A percentile compares a stretch with the other conserved stretches of the same genome.
Evolutionary conservation across 495 filamentous ascomycete genomes (phyloP).

Genomic region (Tuber aestivum): DNA sequence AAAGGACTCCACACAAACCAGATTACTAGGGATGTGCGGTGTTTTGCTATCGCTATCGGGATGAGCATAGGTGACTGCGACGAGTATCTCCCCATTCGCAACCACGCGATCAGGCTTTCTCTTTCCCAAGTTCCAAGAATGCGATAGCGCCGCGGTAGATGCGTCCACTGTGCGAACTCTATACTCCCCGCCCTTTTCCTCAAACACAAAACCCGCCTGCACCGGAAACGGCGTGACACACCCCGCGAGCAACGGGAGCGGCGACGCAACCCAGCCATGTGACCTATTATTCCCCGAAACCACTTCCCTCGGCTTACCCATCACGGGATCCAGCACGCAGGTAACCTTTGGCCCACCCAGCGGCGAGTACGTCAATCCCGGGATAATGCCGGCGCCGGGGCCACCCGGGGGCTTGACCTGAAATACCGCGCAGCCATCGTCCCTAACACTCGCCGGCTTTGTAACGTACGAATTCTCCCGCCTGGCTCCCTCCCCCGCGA

Average conservation of each 20-base stretch:
- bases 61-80: constrained; percentile 34
- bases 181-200: constrained; percentile 27
- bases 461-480: constrained; percentile 23
- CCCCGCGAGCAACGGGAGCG: constrained; percentile 28
- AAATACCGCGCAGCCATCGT: constrained; percentile 35
- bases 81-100: constrained; percentile 35
- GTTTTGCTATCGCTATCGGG: constrained; percentile 11
- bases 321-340: constrained; percentile 24
- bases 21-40: constrained; percentile 27
- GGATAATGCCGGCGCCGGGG: not conserved
- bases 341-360: constrained; percentile 9
- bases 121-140: constrained; percentile 35
- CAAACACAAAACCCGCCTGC: constrained; percentile 30
- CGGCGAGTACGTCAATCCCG: not conserved
- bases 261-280: constrained; percentile 31
- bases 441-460: constrained; percentile 28
- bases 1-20: constrained; percentile 33
- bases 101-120: constrained; percentile 34
- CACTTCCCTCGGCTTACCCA: constrained; percentile 26
- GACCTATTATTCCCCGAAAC: constrained; percentile 22
- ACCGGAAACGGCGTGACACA: constrained; percentile 35
- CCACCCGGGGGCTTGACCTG: constrained; percentile 12
- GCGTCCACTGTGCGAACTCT: constrained; percentile 29
- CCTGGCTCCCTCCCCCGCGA: constrained; percentile 31
- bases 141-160: constrained; percentile 13